Evolutionary conservation across 1,284 basidiomycete species (phyloP).

Genomic region (Ustilago crameri): DNA sequence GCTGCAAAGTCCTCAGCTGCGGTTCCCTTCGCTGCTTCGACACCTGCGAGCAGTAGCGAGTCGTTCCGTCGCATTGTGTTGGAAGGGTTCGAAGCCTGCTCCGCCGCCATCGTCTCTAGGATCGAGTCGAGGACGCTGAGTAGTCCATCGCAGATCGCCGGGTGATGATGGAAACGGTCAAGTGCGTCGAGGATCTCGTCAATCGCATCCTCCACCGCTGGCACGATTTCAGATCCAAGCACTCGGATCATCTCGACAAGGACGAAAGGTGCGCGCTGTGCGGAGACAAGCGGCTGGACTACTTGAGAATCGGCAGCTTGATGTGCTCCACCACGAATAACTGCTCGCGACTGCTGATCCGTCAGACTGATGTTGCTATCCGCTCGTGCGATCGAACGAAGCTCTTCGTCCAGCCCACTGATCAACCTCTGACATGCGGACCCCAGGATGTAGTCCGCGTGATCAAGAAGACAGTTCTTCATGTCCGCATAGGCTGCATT

Average conservation of each 20-base stretch:
- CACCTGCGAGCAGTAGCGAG: neutral
- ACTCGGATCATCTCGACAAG: conserved; percentile 63
- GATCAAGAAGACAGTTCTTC: conserved; percentile 55
- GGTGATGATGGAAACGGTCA: conserved; percentile 62
- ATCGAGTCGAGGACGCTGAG: conserved; percentile 58
- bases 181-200: conserved; percentile 66
- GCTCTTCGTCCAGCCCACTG: conserved; percentile 41
- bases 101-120: conserved; percentile 49
- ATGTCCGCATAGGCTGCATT: conserved; percentile 57
- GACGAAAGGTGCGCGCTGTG: conserved; percentile 63
- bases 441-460: conserved; percentile 65
- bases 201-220: conserved; percentile 64
- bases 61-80: neutral
- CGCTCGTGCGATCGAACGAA: conserved; percentile 12
- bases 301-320: neutral
- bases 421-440: conserved; percentile 60
- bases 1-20: conserved; percentile 15
- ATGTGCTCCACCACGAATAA: neutral
- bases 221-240: conserved; percentile 59
- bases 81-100: conserved; percentile 19
- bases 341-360: neutral
- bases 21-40: neutral
- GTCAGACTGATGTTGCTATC: neutral
- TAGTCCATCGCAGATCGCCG: conserved; percentile 53
- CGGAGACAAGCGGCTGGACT: conserved; percentile 48